phyloP scores from a whole-genome alignment of 352 stramenopile genomes.

The Pilasporangium apinafurcum region DNA sequence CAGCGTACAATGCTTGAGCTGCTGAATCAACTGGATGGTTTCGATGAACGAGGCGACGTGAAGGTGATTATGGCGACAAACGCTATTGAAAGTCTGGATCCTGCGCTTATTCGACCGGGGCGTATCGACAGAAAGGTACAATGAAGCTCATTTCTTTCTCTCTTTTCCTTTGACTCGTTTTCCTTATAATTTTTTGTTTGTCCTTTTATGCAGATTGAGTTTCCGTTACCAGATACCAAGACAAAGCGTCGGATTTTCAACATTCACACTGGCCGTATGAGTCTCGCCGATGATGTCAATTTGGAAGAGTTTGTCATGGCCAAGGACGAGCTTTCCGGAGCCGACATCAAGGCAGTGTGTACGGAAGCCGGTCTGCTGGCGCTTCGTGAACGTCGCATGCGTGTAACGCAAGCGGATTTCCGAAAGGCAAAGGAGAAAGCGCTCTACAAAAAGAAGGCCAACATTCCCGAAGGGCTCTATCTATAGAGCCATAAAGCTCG shows the following conservation, averaged over 20 bases:
- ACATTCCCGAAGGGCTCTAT: constrained; percentile 99
- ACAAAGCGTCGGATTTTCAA: constrained; percentile 99
- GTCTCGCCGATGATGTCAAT: constrained; percentile 97
- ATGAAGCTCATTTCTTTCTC: constrained; percentile 1
- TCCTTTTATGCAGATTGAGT: constrained; percentile 92
- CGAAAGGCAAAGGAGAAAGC: constrained; percentile 99
- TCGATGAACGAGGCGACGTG: constrained; percentile 98
- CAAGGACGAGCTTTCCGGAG: constrained; percentile 99
- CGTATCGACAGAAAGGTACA: constrained; percentile 98
- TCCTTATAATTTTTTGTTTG: not conserved
- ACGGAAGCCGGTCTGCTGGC: constrained; percentile 99
- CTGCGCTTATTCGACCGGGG: constrained; percentile 97
- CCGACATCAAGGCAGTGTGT: constrained; percentile 99
- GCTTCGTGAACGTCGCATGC: constrained; percentile 98
- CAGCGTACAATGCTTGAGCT: constrained; percentile 99
- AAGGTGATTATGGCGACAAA: constrained; percentile 99
- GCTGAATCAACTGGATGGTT: constrained; percentile 99
- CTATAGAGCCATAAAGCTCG: constrained; percentile 70
- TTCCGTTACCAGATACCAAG: constrained; percentile 99
- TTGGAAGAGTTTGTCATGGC: constrained; percentile 99
- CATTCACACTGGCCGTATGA: constrained; percentile 99
- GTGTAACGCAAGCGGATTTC: constrained; percentile 99
- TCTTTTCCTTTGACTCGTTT: not conserved
- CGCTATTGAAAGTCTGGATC: constrained; percentile 98
- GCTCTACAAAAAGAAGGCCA: constrained; percentile 99